Conservation (phyloP, 2,329 filamentous ascomycete species). For the Stenocarpella maydis region DNA sequence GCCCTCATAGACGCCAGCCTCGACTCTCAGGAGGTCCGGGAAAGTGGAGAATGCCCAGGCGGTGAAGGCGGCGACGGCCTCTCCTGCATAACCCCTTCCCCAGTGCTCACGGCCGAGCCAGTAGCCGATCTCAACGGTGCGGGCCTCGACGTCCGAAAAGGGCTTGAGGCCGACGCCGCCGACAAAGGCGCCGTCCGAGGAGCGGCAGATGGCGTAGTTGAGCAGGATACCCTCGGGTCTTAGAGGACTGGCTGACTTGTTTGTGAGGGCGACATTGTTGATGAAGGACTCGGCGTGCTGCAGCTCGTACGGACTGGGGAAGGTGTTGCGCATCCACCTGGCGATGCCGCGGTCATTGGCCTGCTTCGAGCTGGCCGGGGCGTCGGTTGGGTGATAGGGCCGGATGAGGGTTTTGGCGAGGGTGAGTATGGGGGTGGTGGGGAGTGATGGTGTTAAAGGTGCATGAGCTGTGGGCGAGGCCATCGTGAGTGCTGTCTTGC, state of each 20-base stretch:
- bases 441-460: conserved; percentile 17
- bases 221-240: conserved; percentile 42
- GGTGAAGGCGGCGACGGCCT: conserved; percentile 49
- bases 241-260: conserved; percentile 39
- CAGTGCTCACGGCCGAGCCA: conserved; percentile 53
- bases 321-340: conserved; percentile 52
- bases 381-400: conserved; percentile 50
- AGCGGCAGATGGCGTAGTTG: conserved; percentile 47
- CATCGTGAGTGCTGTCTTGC: conserved; percentile 18
- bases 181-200: conserved; percentile 45
- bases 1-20: conserved; percentile 47
- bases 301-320: conserved; percentile 56
- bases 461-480: conserved; percentile 5
- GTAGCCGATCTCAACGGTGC: conserved; percentile 59
- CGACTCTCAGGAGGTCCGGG: conserved; percentile 51
- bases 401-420: conserved; percentile 50
- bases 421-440: conserved; percentile 39
- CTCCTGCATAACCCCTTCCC: conserved; percentile 56
- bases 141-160: conserved; percentile 49
- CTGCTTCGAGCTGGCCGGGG: conserved; percentile 43
- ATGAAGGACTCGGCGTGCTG: conserved; percentile 51
- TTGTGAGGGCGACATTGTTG: conserved; percentile 32
- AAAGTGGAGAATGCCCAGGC: conserved; percentile 55
- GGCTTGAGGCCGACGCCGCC: conserved; percentile 53
- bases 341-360: conserved; percentile 51